Evolutionary conservation across 2,329 filamentous ascomycete genomes (phyloP), one percentile per base, ranked within the genome.

Genomic region (Penicillium palitans): DNA sequence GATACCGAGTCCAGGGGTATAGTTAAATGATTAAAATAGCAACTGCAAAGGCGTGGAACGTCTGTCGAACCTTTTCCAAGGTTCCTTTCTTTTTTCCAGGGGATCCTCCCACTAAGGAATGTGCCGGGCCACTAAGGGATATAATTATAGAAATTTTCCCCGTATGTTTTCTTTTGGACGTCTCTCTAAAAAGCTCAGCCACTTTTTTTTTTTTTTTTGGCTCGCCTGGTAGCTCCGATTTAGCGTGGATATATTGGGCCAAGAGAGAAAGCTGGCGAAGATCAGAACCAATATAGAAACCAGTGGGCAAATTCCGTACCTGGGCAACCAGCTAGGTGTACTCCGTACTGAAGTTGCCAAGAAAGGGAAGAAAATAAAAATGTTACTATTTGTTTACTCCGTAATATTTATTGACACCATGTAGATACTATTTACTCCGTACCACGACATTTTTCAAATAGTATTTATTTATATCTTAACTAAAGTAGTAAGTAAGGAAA

Each of bases 21-120:
- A 15, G 25, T n/a, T 24, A 41, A 48, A 46, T 46, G 6, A 27
- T 6, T 24, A 33, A n/a, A 31, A 47, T 47, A 42, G 37, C 6
- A 35, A 49, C 47, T 45, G 54, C 47, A 57, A 29, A 51, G 49
- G 48, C 48, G 48, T 57, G 55, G 55, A 57, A 57, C 54, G 31
- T 29, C 48, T 39, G 17, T 39, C 53, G 53, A 56, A 51, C 39
- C 46, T 51, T 56, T 56, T 56, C 46, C 53, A 42, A 41, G 21
- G 53, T 51, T 51, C 21, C 39, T 33, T 31, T 44, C 19, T 44
- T 31, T 29, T 25, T 45, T 25, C 17, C 49, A 44, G 37, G 44
- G 37, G 53, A 46, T 37, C 51, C 5, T 52, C 29, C 19, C 39
- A 53, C 51, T 53, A 53, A 53, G 33, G 46, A 51, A 56, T 56